Percentiles rank a stretch among this genome's conserved stretches.
Evolutionary conservation across 345 rosid species (phyloP).

Genomic region (Gossypioides kirkii): DNA sequence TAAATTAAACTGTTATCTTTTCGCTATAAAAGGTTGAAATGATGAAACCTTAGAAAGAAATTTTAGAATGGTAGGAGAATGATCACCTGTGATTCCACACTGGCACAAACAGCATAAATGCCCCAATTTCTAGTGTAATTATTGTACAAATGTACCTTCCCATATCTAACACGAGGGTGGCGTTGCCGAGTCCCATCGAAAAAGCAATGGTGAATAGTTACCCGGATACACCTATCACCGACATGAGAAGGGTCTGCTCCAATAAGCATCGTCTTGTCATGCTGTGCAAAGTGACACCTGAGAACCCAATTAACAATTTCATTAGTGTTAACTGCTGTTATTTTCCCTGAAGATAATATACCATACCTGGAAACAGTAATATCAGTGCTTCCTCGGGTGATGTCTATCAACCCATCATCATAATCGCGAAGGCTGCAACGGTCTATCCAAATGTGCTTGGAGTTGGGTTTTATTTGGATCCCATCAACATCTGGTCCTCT

Average conservation of each 20-base stretch:
- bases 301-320: background rate
- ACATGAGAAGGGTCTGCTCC: slow-evolving; percentile 80
- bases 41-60: background rate
- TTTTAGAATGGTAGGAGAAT: background rate
- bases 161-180: slow-evolving; percentile 93
- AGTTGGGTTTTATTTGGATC: slow-evolving; percentile 91
- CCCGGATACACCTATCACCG: slow-evolving; percentile 73
- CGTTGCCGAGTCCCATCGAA: slow-evolving; percentile 83
- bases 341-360: background rate
- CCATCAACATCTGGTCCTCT: slow-evolving; percentile 83
- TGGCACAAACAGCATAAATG: slow-evolving; percentile 89
- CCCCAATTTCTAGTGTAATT: slow-evolving; percentile 89
- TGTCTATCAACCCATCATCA: slow-evolving; percentile 88
- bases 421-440: slow-evolving; percentile 85
- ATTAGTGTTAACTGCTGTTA: background rate
- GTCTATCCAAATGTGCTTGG: slow-evolving; percentile 86
- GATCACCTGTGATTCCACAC: slow-evolving; percentile 85
- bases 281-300: slow-evolving; percentile 82
- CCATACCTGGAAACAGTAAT: slow-evolving; percentile 79
- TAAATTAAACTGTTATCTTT: slow-evolving; percentile 9
- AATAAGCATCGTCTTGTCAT: slow-evolving; percentile 83
- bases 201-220: slow-evolving; percentile 95
- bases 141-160: slow-evolving; percentile 77
- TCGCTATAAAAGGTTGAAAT: background rate
- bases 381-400: slow-evolving; percentile 90